Base-by-base conservation (phyloP, 1,139 yeast species). In the Lodderomyces beijingensis region DNA sequence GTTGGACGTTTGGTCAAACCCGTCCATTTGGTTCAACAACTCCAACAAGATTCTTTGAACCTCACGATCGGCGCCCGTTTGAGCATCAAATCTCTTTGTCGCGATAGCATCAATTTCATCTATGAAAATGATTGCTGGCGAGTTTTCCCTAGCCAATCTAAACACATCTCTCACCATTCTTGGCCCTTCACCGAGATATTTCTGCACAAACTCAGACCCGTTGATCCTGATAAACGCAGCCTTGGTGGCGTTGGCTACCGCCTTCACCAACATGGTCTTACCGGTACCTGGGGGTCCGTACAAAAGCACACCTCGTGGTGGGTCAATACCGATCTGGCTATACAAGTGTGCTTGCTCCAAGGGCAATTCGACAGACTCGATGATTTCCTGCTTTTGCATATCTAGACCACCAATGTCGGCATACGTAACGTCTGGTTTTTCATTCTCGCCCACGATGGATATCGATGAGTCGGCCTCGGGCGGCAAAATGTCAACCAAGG, bases 271-370 rank as follows among this genome's bases (percentile, higher is more conserved):
- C 96, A 93, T 88, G 25, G 99, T 93, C 61, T 93, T 93, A 50
- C 99, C 99, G 3, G 98, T 93, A 57, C 99, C 99, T 31, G 99
- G 99, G 12, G 98, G 97, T 15, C 99, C 99, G 59, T 91, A 93
- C 41, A 93, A 70, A 47, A 93, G 65, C 23, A 93, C 98, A 52
- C 99, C 99, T 49, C 97, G 77, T 42, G 99, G 98, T 22, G 98
- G 98, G 52, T 93, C 97, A 46, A 93, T 93, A 62, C 99, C 99
- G 55, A 93, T 93, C 62, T 93, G 97, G 49, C 87, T 83, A 62
- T 93, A 93, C 47, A 93, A 70, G 51, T 93, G 98, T 32, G 93
- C 94, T 59, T 93, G 98, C 13, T 95, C 84, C 54, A 93, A 73
- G 12, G 99, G 99, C 45, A 89, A 72, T 59, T 93, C 99, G 14